phyloP scores from a whole-genome alignment of 1,284 basidiomycete species.

The Ustilago tritici region DNA sequence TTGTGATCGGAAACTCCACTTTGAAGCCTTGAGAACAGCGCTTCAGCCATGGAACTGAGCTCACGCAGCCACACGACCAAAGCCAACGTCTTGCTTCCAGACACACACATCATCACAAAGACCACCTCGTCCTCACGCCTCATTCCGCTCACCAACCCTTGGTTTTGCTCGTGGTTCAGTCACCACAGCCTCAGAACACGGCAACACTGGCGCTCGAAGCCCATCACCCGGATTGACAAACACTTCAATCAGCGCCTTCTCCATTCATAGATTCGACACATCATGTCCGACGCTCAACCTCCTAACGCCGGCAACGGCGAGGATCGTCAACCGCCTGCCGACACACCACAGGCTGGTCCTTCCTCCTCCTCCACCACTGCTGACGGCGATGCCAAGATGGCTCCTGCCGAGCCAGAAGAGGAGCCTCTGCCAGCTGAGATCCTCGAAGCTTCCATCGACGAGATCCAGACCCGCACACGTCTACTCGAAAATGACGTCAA shows the following conservation, averaged over 20 bases:
- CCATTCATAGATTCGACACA: background rate
- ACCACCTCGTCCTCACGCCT: background rate
- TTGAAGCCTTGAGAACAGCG: constrained; percentile 7
- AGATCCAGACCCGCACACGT: constrained; percentile 67
- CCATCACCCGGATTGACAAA: too few relatives aligned
- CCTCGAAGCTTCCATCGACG: constrained; percentile 61
- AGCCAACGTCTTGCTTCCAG: constrained; percentile 7
- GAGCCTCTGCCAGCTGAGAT: constrained; percentile 61
- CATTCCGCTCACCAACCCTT: background rate
- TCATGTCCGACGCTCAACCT: constrained; percentile 50
- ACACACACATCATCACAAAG: background rate
- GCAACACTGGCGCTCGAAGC: too few relatives aligned
- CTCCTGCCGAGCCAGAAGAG: constrained; percentile 44
- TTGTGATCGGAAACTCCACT: constrained; percentile 49
- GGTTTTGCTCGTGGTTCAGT: too few relatives aligned
- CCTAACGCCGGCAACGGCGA: constrained; percentile 23
- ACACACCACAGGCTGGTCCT: constrained; percentile 28
- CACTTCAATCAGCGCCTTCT: background rate
- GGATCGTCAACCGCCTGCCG: constrained; percentile 20
- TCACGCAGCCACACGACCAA: background rate
- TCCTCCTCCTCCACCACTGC: constrained; percentile 35
- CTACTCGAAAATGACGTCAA: constrained; percentile 69
- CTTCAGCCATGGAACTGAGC: constrained; percentile 29
- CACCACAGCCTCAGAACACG: too few relatives aligned
- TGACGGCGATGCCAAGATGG: constrained; percentile 54